Conservation (phyloP, 202 grass and related monocot species). For the Bolboschoenoplectus hybrid region DNA sequence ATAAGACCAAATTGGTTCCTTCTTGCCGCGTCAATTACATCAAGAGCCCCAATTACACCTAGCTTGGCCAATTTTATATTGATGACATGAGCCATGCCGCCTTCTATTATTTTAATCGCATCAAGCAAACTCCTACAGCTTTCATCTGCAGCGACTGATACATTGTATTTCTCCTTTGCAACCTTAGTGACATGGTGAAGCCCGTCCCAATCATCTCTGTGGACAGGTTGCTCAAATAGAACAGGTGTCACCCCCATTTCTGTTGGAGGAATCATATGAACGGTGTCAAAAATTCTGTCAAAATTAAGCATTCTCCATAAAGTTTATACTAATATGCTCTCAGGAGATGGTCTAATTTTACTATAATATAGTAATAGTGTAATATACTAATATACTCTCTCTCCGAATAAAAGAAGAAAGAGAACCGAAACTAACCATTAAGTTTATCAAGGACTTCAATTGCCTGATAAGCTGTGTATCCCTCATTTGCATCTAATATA, state of each 20-base stretch:
- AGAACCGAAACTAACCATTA: conserved; percentile 51
- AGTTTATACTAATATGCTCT: neutral
- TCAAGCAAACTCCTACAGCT: conserved; percentile 76
- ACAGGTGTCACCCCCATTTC: conserved; percentile 87
- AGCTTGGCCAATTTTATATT: conserved; percentile 92
- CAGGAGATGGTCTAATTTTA: conserved; percentile 2
- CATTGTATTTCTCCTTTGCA: conserved; percentile 74
- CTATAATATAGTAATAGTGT: neutral
- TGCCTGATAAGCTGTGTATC: conserved; percentile 79
- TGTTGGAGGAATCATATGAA: conserved; percentile 41
- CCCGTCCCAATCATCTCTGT: conserved; percentile 89
- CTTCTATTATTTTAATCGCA: conserved; percentile 79
- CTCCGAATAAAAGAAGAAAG: neutral
- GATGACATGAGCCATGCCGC: conserved; percentile 82
- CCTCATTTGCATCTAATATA: conserved; percentile 96
- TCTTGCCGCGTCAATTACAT: conserved; percentile 77
- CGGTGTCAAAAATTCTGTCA: neutral
- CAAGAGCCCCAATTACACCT: conserved; percentile 76
- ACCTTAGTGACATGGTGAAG: conserved; percentile 63
- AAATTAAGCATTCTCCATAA: conserved; percentile 5
- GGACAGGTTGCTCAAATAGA: conserved; percentile 95
- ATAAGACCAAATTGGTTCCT: conserved; percentile 64
- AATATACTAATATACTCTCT: neutral
- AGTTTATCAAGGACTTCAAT: conserved; percentile 95
- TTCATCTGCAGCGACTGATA: conserved; percentile 95